Evolutionary conservation across 1,284 basidiomycete genomes (phyloP), one percentile per base, ranked within the genome.

Genomic region (Malassezia dermatis): DNA sequence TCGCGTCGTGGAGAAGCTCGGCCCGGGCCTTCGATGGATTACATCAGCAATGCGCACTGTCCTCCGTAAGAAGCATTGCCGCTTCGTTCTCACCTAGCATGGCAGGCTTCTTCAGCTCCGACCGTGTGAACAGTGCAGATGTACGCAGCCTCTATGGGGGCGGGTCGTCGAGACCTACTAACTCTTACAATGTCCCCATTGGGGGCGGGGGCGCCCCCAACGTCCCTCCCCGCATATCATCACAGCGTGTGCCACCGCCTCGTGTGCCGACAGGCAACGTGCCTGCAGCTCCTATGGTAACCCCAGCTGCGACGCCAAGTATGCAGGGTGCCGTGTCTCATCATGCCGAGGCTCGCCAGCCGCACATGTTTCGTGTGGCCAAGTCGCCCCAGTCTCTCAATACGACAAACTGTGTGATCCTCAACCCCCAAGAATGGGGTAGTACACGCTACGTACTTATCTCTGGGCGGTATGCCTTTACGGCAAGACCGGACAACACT

Each of bases 391-490:
- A 61, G 23, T 48, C 61, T 37, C 57, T 66, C 28, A 56, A 63
- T 21, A 61, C 64, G 15, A 59, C 67, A 47, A 74, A 74, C 53
- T 70, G 69, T 52, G 40, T 71, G 30, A 59, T 71, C 42, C 44
- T 65, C 51, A 70, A 70, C 48, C 58, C 59, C 12, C 63, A 69
- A 27, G 71, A 74, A 40, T 74, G 70, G 70, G 63, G 66, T 3
- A 56, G 53, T 23, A 66, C 69, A 19, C 55, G 50, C 44, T 74
- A 73, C 47, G 59, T 74, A 23, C 46, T 69, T 46, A 49, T 73
- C 47, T 62, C 73, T 19, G 66, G 69, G 26, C 58, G 60, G 39
- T 71, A 61, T 34, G 66, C 71, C 35, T 69, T 74, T 46, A 74
- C 70, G 15, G 67, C 63, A 1, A 24, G 57, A 21, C 46, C 61